Evolutionary conservation across 2,329 filamentous ascomycete genomes (phyloP).

Genomic region (Aspergillus texensis): DNA sequence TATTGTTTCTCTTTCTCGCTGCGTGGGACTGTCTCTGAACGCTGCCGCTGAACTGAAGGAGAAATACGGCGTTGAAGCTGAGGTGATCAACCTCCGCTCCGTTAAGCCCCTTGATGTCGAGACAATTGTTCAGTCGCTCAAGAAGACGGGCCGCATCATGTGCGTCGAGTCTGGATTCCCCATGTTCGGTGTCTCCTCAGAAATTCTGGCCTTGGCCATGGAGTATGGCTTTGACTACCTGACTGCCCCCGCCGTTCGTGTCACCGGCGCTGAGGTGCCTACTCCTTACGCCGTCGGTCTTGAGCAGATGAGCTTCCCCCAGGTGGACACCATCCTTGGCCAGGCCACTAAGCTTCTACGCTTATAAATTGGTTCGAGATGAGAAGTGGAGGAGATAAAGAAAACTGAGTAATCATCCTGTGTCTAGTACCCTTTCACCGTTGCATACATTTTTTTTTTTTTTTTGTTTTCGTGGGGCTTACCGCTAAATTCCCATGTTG

Average conservation of each 20-base stretch:
- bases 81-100: slow-evolving; percentile 97
- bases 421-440: slow-evolving; percentile 37
- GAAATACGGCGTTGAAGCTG: slow-evolving; percentile 92
- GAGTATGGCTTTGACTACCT: slow-evolving; percentile 99
- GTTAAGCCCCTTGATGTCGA: slow-evolving; percentile 96
- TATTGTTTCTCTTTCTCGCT: slow-evolving; percentile 91
- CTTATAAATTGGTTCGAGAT: slow-evolving; percentile 56
- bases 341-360: slow-evolving; percentile 88
- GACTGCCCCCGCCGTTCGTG: slow-evolving; percentile 86
- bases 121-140: slow-evolving; percentile 92
- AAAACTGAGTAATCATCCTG: slow-evolving; percentile 30
- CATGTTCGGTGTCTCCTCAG: slow-evolving; percentile 86
- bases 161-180: slow-evolving; percentile 95
- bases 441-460: slow-evolving; percentile 12
- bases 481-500: slow-evolving; percentile 13
- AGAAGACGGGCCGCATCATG: slow-evolving; percentile 95
- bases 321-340: slow-evolving; percentile 81
- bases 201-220: slow-evolving; percentile 92
- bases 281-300: slow-evolving; percentile 92
- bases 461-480: background rate
- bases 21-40: slow-evolving; percentile 85
- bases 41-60: slow-evolving; percentile 91
- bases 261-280: slow-evolving; percentile 95
- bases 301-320: slow-evolving; percentile 94
- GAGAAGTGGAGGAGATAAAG: slow-evolving; percentile 16